Base-by-base conservation (phyloP, 441 rosid species). In the Metrosideros polymorpha region DNA sequence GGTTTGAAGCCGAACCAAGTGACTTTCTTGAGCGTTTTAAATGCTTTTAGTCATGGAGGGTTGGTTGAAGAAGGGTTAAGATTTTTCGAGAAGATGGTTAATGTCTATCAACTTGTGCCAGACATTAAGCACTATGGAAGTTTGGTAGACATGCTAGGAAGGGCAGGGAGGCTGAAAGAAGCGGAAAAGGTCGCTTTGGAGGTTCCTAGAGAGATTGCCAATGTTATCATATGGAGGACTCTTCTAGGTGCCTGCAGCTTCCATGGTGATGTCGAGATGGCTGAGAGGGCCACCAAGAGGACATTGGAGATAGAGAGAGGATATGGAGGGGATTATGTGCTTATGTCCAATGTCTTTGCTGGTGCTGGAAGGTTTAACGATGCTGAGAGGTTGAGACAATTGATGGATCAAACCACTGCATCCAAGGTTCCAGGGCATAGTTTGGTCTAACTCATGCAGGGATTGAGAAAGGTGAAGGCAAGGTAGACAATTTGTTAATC, bases 1-100 rank as follows among this genome's bases (percentile, higher is more conserved):
- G 95, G 95, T 43, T 75, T 93, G 89, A 94, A 86, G 43, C 96
- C 99, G 0, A 96, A 96, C 53, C 86, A 92, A 89, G 96, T 94
- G 51, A 95, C 97, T 1, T 94, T 94, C 89, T 86, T 95, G 89
- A 94, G 98, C 85, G 93, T 95, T 84, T 87, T 97, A 86, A 95
- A 90, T 91, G 99, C 97, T 63, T 96, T 97, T 85, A 95, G 98
- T 86, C 99, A 96, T 88, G 98, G 96, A 90, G 99, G 95, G 49
- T 89, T 94, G 89, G 93, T 94, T 22, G 97, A 96, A 82, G 95
- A 94, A 63, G 98, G 98, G 85, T 89, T 94, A n/a, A 88, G 91
- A 85, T 93, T 94, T 88, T 98, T 95, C 83, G 53, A 93, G 51
- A 90, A 85, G 89, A 96, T 95, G 98, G 92, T 91, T 57, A 90